Evolutionary conservation across 768 basidiomycete species (phyloP).

Genomic region (Tulasnella sp.): DNA sequence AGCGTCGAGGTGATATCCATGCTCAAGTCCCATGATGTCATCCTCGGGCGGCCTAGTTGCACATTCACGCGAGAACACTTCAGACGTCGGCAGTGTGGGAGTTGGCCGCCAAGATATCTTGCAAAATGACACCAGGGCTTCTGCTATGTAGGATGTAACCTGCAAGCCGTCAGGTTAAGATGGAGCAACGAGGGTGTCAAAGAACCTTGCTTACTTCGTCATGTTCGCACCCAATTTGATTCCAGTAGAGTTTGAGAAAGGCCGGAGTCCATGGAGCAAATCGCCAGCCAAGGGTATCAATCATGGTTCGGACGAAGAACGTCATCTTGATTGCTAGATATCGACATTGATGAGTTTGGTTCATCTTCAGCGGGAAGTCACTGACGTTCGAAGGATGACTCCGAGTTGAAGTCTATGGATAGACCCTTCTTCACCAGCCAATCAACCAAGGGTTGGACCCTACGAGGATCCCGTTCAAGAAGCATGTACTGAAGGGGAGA

Average conservation of each 20-base stretch:
- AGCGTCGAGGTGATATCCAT: conserved; percentile 46
- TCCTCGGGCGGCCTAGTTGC: conserved; percentile 39
- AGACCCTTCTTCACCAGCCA: conserved; percentile 54
- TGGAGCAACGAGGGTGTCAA: neutral
- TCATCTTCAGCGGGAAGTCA: conserved; percentile 12
- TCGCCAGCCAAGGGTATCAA: conserved; percentile 67
- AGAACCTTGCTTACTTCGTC: conserved; percentile 44
- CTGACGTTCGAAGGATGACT: conserved; percentile 61
- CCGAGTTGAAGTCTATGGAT: conserved; percentile 62
- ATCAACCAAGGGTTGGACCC: conserved; percentile 68
- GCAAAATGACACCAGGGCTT: conserved; percentile 57
- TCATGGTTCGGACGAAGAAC: conserved; percentile 56
- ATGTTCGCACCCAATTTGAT: conserved; percentile 60
- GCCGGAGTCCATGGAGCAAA: conserved; percentile 69
- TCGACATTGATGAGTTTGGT: neutral
- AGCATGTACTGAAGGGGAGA: conserved; percentile 50
- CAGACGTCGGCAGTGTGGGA: conserved; percentile 47
- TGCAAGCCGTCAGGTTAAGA: conserved; percentile 19
- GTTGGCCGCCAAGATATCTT: conserved; percentile 61
- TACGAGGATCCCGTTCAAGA: conserved; percentile 68
- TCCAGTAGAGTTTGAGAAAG: conserved; percentile 56
- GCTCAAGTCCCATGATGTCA: conserved; percentile 69
- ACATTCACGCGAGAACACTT: conserved; percentile 59
- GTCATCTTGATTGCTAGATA: conserved; percentile 54
- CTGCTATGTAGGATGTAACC: conserved; percentile 68